A percentile compares a stretch with the other conserved stretches of the same genome.
Conservation (phyloP, 306 rosid species). For the Urtica urens region DNA sequence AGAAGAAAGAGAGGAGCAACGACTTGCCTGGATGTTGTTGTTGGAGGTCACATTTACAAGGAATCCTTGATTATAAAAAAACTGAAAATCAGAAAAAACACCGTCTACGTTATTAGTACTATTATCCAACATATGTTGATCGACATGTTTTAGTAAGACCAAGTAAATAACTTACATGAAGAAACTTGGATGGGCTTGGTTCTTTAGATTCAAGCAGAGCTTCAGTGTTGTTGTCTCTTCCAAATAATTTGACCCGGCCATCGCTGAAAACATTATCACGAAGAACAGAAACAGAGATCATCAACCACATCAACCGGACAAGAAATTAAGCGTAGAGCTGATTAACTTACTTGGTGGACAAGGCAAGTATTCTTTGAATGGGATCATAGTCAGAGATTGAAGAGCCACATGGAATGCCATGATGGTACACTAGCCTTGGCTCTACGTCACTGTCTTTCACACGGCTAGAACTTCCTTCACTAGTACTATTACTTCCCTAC, state of each 20-base stretch:
- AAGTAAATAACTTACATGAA: constrained; percentile 31
- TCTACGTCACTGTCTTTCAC: constrained; percentile 45
- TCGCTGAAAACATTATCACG: constrained; percentile 33
- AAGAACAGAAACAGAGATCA: neutral
- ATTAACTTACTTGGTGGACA: constrained; percentile 58
- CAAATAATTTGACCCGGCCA: constrained; percentile 74
- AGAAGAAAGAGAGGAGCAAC: neutral
- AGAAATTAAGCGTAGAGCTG: constrained; percentile 10
- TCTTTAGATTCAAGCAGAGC: constrained; percentile 55
- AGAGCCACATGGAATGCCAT: constrained; percentile 59
- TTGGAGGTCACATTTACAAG: constrained; percentile 51
- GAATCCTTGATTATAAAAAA: constrained; percentile 55
- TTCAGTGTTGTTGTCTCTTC: constrained; percentile 65
- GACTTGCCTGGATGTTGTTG: constrained; percentile 68
- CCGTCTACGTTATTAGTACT: neutral
- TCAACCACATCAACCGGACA: too few relatives aligned
- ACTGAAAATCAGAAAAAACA: constrained; percentile 31
- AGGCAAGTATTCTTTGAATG: constrained; percentile 54
- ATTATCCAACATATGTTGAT: neutral
- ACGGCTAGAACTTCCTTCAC: constrained; percentile 10
- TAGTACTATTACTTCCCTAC: constrained; percentile 21
- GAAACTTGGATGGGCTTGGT: constrained; percentile 55
- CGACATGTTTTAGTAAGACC: neutral
- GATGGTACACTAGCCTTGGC: constrained; percentile 37
- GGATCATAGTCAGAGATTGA: constrained; percentile 50